These are phyloP conservation scores for Cladosporium sphaerospermum DNA, from an alignment of 2,329 filamentous ascomycete species.

Conservation along the genomic window DNA sequence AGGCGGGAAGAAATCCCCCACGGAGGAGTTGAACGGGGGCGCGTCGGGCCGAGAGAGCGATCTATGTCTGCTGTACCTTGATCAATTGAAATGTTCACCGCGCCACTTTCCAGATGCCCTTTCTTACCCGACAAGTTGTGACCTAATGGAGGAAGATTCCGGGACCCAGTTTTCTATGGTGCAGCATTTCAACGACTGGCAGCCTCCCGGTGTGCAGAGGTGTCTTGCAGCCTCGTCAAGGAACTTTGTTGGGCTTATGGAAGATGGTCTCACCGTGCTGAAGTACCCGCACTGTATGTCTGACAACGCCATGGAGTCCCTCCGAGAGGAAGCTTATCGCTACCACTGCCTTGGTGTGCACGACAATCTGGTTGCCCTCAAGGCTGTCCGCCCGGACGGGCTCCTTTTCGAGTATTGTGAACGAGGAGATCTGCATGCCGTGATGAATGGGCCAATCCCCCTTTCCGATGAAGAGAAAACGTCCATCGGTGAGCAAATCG, in stretches of 20 bases:
- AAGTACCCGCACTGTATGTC: conserved; percentile 10
- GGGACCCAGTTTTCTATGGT: too few relatives aligned
- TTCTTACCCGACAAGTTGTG: neutral
- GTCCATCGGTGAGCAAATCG: conserved; percentile 1
- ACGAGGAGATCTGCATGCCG: neutral
- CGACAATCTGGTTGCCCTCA: neutral
- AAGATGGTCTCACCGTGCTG: conserved; percentile 3
- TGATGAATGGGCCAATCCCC: neutral
- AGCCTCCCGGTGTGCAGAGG: neutral
- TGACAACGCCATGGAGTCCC: neutral
- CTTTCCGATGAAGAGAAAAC: neutral
- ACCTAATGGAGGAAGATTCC: too few relatives aligned
- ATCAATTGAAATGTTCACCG: neutral
- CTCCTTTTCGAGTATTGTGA: neutral
- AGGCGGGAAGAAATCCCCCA: too few relatives aligned
- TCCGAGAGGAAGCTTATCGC: conserved; percentile 3
- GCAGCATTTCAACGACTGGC: neutral
- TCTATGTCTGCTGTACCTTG: neutral
- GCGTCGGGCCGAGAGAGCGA: neutral
- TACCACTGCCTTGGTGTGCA: neutral
- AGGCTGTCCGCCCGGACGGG: neutral
- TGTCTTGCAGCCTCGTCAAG: neutral
- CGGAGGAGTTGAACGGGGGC: neutral
- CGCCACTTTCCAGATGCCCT: neutral
- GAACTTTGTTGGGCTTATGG: conserved; percentile 9